phyloP scores from a whole-genome alignment of 306 rosid genomes.

The Cucumis sativus region Cucumber_9930_V3 NC_026660.2:10625001-10625500 shows the following conservation, averaged over 20 bases:
- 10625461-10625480: constrained; percentile 91
- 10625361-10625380: constrained; percentile 36
- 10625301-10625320: constrained; percentile 65
- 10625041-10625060: constrained; percentile 84
- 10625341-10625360: constrained; percentile 28
- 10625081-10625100: constrained; percentile 41
- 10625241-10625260: constrained; percentile 49
- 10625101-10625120: constrained; percentile 39
- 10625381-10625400: constrained; percentile 93
- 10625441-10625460: constrained; percentile 68
- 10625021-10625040: constrained; percentile 66
- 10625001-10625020: constrained; percentile 41
- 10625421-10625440: constrained; percentile 52
- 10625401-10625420: constrained; percentile 91
- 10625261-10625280: constrained; percentile 85
- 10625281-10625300: constrained; percentile 60
- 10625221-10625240: constrained; percentile 57
- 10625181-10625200: constrained; percentile 84
- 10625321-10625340: constrained; percentile 41
- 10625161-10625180: constrained; percentile 73
- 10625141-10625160: constrained; percentile 63
- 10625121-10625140: constrained; percentile 79
- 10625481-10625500: constrained; percentile 92
- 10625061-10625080: constrained; percentile 63
- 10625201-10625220: constrained; percentile 84